Evolutionary conservation across 306 rosid species (phyloP).

Genomic region (Cotoneaster glaucophyllus): DNA sequence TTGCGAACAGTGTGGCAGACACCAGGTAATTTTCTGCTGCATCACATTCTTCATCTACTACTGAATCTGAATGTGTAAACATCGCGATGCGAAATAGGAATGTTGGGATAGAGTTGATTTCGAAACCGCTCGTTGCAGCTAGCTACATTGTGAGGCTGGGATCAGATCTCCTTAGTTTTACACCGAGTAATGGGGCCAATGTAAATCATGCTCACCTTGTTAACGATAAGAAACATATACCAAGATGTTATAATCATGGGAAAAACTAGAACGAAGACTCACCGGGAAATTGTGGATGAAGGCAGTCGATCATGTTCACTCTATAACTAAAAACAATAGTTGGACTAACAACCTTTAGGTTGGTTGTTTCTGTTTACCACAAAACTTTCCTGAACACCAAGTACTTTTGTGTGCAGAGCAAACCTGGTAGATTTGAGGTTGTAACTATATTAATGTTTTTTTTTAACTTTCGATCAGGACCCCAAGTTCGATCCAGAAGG

Average conservation of each 20-base stretch:
- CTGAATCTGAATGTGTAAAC: neutral
- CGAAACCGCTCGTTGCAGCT: neutral
- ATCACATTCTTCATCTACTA: neutral
- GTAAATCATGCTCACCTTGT: neutral
- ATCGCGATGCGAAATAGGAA: neutral
- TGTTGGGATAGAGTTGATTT: neutral
- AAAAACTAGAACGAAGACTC: neutral
- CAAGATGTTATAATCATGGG: neutral
- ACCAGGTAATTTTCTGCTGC: conserved; percentile 24
- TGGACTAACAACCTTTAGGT: neutral
- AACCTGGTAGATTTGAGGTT: neutral
- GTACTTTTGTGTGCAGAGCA: neutral
- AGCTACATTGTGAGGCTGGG: neutral
- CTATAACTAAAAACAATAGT: neutral
- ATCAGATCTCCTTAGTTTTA: neutral
- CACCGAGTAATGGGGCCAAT: neutral
- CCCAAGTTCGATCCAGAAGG: conserved; percentile 75
- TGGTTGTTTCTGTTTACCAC: neutral
- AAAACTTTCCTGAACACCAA: neutral
- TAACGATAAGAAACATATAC: neutral
- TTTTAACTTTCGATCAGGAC: conserved; percentile 44
- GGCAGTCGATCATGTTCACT: neutral
- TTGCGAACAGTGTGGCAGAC: conserved; percentile 79
- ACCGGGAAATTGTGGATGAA: neutral
- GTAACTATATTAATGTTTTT: conserved; percentile 6